Evolutionary conservation across 345 rosid species (phyloP).

Genomic region (Rhodamnia rubescens): DNA sequence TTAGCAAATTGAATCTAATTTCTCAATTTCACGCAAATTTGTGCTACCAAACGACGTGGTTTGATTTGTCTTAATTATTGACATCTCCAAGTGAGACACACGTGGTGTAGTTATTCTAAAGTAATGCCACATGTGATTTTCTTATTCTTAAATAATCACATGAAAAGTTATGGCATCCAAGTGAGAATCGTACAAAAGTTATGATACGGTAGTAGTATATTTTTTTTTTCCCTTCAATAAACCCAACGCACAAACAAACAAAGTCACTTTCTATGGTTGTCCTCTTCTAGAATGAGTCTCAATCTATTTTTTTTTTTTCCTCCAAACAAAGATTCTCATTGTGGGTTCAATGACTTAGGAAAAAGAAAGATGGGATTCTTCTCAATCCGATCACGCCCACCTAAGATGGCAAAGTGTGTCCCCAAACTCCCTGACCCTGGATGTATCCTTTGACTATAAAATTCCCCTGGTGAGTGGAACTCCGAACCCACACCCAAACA

Average conservation of each 20-base stretch:
- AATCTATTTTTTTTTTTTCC: neutral
- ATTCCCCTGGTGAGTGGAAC: neutral
- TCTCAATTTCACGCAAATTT: neutral
- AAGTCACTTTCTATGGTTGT: neutral
- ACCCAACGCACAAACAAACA: neutral
- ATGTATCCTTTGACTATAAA: neutral
- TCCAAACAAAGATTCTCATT: neutral
- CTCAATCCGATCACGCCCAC: neutral
- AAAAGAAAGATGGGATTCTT: neutral
- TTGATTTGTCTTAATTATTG: neutral
- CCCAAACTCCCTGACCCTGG: neutral
- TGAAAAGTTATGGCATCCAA: neutral
- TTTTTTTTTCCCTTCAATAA: neutral
- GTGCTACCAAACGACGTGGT: neutral
- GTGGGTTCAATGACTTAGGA: neutral
- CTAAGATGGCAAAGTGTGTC: neutral
- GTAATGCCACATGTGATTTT: neutral
- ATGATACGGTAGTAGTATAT: neutral
- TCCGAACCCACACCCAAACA: neutral
- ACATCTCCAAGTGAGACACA: accelerated
- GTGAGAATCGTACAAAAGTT: neutral
- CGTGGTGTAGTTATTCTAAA: neutral
- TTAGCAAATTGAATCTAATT: neutral
- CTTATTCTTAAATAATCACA: neutral
- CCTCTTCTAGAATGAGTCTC: neutral